Base-by-base conservation (phyloP, 169 alveolate genomes). In the Besnoitia besnoiti region DNA sequence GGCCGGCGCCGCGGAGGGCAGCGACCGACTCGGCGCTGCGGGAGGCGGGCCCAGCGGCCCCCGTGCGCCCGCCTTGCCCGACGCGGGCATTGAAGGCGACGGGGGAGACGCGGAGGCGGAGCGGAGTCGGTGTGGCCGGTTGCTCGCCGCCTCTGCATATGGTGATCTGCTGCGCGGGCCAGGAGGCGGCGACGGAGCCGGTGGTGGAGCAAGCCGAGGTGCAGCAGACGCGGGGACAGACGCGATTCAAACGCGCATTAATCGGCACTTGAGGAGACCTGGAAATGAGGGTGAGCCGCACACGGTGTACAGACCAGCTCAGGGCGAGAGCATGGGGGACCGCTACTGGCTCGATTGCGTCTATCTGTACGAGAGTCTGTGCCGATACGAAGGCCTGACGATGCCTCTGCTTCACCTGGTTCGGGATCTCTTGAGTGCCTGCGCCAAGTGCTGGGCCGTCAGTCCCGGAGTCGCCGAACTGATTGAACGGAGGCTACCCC, bases 371-470 rank as follows among this genome's bases (percentile, higher is more conserved):
- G 87, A 77, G 87, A 40, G 87, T 42, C 40, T 77, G 3, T 42
- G 59, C 14, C 49, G 59, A 7, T 21, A 19, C 35, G 87, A 77
- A 24, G 87, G 21, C 8, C 87, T 77, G 19, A 37, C 59, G 55
- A 5, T 40, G 59, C 87, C 87, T 21, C 87, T 77, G 40, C 30
- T 77, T n/a, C 87, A 40, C 40, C 55, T 77, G 4, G 87, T 77
- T 14, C 49, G 59, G 0, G 87, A 40, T 21, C 87, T 77, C 14
- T 42, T 44, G 40, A 24, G 40, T 3, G 87, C 87, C 21, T 37
- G 87, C 87, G 5, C 49, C 61, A 77, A 37, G 87, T 77, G 87
- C 87, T 77, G 87, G 87, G 19, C 87, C 59, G 40, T 77, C 87
- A 77, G 87, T 30, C 59, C 87, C 21, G 87, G 59, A n/a, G 59